Percentiles rank a stretch among this genome's conserved stretches.
Conservation (phyloP, 257 asterid species). For the Buddleja alternifolia region DNA sequence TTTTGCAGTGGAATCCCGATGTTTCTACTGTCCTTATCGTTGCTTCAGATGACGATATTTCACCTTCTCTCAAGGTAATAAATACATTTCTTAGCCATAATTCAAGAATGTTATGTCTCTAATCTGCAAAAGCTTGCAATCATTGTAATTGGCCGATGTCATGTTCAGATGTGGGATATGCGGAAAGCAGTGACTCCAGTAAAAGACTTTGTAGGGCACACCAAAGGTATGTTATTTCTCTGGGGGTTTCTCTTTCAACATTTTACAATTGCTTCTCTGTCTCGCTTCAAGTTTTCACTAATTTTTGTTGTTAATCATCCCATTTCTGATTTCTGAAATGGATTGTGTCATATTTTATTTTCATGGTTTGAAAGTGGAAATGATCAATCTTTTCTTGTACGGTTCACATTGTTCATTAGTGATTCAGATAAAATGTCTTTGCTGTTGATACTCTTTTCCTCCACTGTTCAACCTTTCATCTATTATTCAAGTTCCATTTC, state of each 20-base stretch:
- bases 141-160: constrained; percentile 20
- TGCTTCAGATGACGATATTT: constrained; percentile 76
- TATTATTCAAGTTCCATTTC: background rate
- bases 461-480: background rate
- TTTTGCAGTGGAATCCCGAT: constrained; percentile 77
- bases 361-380: constrained; percentile 8
- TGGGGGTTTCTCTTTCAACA: background rate
- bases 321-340: background rate
- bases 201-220: constrained; percentile 68
- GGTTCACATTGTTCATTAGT: background rate
- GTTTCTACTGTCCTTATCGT: constrained; percentile 66
- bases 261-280: background rate
- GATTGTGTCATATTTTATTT: background rate
- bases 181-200: constrained; percentile 63
- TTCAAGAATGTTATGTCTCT: background rate
- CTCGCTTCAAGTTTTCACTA: background rate
- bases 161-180: constrained; percentile 69
- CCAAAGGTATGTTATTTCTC: constrained; percentile 47
- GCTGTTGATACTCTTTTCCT: background rate
- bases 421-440: too few relatives aligned
- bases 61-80: constrained; percentile 61
- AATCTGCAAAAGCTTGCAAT: background rate
- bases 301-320: constrained; percentile 3
- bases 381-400: constrained; percentile 2
- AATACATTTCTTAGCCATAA: constrained; percentile 5